phyloP scores from a whole-genome alignment of 345 rosid genomes.

The Psidium friedrichsthalianum region DNA sequence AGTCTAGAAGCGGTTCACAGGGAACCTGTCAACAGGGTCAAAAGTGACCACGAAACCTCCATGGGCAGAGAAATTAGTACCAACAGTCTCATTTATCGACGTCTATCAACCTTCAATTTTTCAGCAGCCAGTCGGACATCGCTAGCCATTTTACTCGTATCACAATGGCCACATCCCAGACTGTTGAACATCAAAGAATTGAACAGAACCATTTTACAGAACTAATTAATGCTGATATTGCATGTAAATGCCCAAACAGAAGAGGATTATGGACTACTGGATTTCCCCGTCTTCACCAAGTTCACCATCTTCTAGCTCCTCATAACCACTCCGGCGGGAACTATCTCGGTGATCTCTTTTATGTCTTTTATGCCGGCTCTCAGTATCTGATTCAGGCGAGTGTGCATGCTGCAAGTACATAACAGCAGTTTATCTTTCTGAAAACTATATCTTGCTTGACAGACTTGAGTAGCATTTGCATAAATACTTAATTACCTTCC shows the following conservation, averaged over 20 bases:
- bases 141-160: neutral
- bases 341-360: constrained; percentile 71
- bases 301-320: constrained; percentile 95
- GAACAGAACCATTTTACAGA: neutral
- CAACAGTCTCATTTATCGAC: neutral
- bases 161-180: neutral
- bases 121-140: neutral
- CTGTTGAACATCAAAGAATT: neutral
- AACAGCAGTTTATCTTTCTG: neutral
- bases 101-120: neutral
- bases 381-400: constrained; percentile 78
- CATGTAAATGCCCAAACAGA: neutral
- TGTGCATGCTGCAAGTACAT: constrained; percentile 50
- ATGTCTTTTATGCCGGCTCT: constrained; percentile 59
- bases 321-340: constrained; percentile 50
- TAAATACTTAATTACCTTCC: constrained; percentile 42
- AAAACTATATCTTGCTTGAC: neutral
- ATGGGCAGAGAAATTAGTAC: neutral
- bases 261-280: constrained; percentile 12
- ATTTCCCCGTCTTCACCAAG: constrained; percentile 91
- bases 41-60: neutral
- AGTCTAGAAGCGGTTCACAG: neutral
- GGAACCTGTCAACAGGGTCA: neutral
- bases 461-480: neutral
- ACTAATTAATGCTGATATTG: neutral